Conservation (phyloP, 2,329 filamentous ascomycete genomes). For the Claviceps fusiformis region DNA sequence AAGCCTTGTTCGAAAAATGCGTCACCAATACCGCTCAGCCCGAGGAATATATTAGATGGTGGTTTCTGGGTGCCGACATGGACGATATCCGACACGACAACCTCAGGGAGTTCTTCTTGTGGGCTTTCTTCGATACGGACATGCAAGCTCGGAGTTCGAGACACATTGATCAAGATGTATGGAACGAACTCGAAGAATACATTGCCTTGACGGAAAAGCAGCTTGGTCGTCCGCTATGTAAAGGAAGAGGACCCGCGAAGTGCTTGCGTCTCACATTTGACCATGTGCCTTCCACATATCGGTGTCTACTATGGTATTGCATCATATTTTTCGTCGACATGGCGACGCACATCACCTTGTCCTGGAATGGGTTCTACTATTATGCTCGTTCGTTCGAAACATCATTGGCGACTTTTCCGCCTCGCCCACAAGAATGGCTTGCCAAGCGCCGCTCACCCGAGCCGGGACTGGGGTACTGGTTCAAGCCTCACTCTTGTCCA, state of each 20-base stretch:
- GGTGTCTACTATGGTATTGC: constrained; percentile 50
- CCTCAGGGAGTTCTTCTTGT: constrained; percentile 50
- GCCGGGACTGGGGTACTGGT: constrained; percentile 47
- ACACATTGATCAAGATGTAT: constrained; percentile 18
- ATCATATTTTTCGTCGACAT: constrained; percentile 43
- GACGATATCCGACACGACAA: constrained; percentile 53
- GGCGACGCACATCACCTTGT: constrained; percentile 30
- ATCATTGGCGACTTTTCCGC: constrained; percentile 38
- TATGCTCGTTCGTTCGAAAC: constrained; percentile 24
- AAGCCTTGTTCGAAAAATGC: constrained; percentile 42
- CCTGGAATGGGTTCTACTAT: constrained; percentile 36
- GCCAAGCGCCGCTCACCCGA: constrained; percentile 33
- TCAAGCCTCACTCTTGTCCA: constrained; percentile 41
- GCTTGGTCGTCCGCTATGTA: constrained; percentile 34
- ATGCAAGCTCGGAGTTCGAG: constrained; percentile 14
- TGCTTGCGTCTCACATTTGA: constrained; percentile 55
- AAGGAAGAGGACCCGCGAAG: constrained; percentile 41
- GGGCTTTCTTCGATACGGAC: constrained; percentile 48
- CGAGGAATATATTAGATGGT: constrained; percentile 44
- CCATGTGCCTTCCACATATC: constrained; percentile 43
- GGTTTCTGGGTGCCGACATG: constrained; percentile 49
- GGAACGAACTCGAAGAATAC: constrained; percentile 30
- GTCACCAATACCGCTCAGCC: constrained; percentile 39
- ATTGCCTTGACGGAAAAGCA: constrained; percentile 39
- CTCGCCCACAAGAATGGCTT: constrained; percentile 36